Percentiles rank a stretch among this genome's conserved stretches.
These are phyloP conservation scores for Pseudisothecium myosuroides DNA, from an alignment of 225 moss, liverwort and hornwort genomes.

Conservation along the genomic window DNA sequence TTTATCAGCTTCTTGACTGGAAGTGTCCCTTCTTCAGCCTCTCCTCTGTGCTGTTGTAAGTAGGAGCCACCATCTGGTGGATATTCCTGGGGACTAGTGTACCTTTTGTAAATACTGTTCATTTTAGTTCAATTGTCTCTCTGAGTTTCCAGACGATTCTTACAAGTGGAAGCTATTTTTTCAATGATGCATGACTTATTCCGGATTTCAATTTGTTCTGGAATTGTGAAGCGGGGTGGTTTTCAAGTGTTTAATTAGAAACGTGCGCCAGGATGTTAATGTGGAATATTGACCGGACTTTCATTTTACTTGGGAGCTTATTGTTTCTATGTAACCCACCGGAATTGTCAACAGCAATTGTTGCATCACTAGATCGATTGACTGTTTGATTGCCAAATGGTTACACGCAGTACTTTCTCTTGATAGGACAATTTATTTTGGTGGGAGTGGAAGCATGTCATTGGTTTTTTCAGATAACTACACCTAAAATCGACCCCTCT, in stretches of 20 bases:
- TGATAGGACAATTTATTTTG: no score
- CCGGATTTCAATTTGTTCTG: background rate
- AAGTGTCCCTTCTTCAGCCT: background rate
- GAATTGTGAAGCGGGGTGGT: background rate
- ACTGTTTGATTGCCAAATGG: background rate
- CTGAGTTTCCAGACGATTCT: background rate
- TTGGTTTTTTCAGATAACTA: no score
- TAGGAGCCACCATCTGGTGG: background rate
- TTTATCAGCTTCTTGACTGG: background rate
- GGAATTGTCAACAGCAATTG: background rate
- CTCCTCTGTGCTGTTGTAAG: background rate
- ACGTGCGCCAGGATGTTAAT: background rate
- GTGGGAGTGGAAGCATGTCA: background rate
- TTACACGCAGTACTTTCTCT: background rate
- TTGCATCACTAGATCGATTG: background rate
- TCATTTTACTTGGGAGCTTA: background rate
- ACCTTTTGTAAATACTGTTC: conserved; percentile 1
- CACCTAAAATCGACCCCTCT: no score
- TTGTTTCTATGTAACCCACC: background rate
- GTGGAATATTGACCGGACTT: background rate
- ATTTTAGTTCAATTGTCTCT: background rate
- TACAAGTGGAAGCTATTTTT: background rate
- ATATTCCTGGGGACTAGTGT: background rate
- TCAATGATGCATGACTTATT: background rate
- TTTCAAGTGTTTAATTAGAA: background rate